phyloP scores from a whole-genome alignment of 352 stramenopile genomes.

The Globisporangium cederbergense region DNA sequence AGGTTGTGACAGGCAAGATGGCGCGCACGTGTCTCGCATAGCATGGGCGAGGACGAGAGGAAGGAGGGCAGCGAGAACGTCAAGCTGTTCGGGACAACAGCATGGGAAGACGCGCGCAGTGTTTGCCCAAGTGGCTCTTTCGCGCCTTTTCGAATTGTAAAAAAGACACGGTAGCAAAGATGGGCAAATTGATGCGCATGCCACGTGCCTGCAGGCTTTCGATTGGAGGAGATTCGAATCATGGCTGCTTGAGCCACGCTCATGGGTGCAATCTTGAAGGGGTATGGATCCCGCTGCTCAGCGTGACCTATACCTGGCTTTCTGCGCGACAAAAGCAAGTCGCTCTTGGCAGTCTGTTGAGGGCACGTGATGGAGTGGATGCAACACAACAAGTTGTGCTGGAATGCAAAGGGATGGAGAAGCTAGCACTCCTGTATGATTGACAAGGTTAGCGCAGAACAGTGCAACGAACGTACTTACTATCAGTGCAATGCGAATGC shows the following conservation, averaged over 20 bases:
- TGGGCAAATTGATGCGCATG: not conserved
- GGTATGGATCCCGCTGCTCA: no score
- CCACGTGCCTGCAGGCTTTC: constrained; percentile 9
- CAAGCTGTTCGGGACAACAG: not conserved
- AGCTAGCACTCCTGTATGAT: not conserved
- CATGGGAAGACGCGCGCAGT: not conserved
- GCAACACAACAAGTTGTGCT: no score
- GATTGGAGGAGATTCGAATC: constrained; percentile 11
- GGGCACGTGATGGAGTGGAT: no score
- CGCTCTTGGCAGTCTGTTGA: no score
- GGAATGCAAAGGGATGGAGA: not conserved
- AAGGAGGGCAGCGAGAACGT: not conserved
- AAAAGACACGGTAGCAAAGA: not conserved
- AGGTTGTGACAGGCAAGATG: constrained; percentile 3
- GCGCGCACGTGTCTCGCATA: not conserved
- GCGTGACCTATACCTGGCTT: no score
- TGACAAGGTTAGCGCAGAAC: not conserved
- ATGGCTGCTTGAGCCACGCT: not conserved
- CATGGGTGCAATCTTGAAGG: no score
- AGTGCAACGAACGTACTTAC: not conserved
- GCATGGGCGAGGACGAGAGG: not conserved
- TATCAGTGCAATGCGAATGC: not conserved
- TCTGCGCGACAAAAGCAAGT: no score
- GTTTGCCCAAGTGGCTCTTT: not conserved
- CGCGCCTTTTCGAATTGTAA: constrained; percentile 7